Base-by-base conservation (phyloP, 2,329 filamentous ascomycete genomes). In the Lachnellula subtilissima region DNA sequence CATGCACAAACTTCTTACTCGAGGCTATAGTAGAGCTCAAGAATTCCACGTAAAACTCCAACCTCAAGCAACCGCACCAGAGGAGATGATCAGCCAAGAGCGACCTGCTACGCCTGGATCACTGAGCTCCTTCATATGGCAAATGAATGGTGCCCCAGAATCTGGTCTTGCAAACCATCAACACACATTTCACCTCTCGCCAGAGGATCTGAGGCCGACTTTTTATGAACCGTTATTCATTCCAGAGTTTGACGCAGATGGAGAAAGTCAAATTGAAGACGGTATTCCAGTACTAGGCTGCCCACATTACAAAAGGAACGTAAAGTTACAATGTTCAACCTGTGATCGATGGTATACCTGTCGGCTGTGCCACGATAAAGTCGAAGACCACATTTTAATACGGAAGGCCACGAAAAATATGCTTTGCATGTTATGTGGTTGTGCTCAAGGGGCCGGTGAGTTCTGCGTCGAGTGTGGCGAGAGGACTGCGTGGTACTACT, bases 321-420 rank as follows among this genome's bases (percentile, higher is more conserved):
- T 99, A 65, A 97, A 97, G 72, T 76, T 97, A 36, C 92, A 99
- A 74, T 99, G 94, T 72, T 90, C 84, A 62, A 87, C 88, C 25
- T 99, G 94, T 74, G 83, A 87, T 65, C 86, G 83, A 66, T 99
- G 94, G 94, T 95, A 97, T 68, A 89, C 93, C 0, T 99, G 94
- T 70, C 87, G 94, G 17, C 87, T 97, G 69, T 99, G 94, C 69
- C 94, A 99, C 69, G 91, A 99, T 70, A 83, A 85, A 49, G 81
- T 77, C 8, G 90, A 97, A 67, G 85, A 90, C 64, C 91, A 96
- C 70, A 78, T 76, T 57, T 77, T 99, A 55, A 84, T 92, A 64
- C 84, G 94, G 51, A 86, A 85, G 64, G 88, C 89, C 65, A 99
- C 93, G 7, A 87, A 87, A 71, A 88, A 97, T 67, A 99, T 99